Evolutionary conservation across 345 rosid genomes (phyloP), one percentile per base, ranked within the genome.

Genomic region (Pistacia vera): DNA sequence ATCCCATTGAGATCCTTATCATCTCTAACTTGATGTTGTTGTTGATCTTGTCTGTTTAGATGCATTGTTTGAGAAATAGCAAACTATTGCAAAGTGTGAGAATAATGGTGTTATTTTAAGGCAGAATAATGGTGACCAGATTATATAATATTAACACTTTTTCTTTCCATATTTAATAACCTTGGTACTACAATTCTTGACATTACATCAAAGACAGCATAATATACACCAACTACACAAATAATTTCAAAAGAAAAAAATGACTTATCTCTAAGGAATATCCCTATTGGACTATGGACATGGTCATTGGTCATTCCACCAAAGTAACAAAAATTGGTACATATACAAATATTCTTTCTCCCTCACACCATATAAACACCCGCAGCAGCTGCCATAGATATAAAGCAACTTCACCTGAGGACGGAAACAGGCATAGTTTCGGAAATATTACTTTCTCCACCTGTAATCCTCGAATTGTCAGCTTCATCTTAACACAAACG

Each of bases 261-360:
- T n/a, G 7, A 17, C 68, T 8, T 75, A 71, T 28, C 58, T 70
- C 72, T 63, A 46, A 14, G 48, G 36, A 62, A 41, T 30, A 30
- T 61, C 35, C 72, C 80, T 70, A 80, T 57, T 20, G 52, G 60
- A 68, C 77, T 81, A 83, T 85, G 73, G 82, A 87, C 82, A 84
- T 52, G 63, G 68, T 62, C 73, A 73, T 55, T 25, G 71, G 44
- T 74, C 79, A 59, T 59, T 63, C 63, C 81, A 66, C 79, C 82
- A 64, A 41, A 72, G 79, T 58, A 65, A 74, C 77, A 78, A 81
- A 85, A 81, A 74, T 75, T 76, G 82, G 81, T 66, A 75, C 85
- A 72, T 71, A 33, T 77, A 73, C 71, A 66, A 3, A 64, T 66
- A 70, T 56, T 46, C 13, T 56, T 75, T 54, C 70, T 44, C 68